phyloP scores from a whole-genome alignment of 345 rosid species.

The Salix purpurea region DNA sequence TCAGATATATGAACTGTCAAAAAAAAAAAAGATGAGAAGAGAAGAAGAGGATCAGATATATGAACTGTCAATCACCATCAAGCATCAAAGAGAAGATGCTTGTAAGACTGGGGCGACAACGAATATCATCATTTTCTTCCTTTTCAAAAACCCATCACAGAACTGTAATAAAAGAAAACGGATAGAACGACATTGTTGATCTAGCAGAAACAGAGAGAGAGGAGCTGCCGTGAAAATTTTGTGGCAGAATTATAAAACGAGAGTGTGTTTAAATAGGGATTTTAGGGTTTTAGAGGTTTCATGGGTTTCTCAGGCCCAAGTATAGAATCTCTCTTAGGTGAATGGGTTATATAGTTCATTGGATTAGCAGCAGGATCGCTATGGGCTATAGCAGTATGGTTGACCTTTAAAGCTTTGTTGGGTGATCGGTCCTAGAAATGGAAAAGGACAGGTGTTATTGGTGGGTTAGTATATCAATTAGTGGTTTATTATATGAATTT shows the following conservation, averaged over 20 bases:
- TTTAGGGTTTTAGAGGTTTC: conserved; percentile 1
- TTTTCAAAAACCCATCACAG: not conserved
- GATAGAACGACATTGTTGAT: not conserved
- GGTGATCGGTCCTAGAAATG: too few species aligned
- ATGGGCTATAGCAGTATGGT: too few species aligned
- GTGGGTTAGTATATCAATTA: too few species aligned
- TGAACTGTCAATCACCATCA: conserved; percentile 14
- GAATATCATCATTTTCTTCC: conserved; percentile 10
- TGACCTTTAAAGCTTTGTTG: too few species aligned
- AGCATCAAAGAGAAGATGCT: conserved; percentile 12
- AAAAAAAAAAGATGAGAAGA: too few species aligned
- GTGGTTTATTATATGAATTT: too few species aligned
- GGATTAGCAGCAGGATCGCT: too few species aligned
- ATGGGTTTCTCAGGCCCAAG: not conserved
- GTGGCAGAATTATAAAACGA: not conserved
- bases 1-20: conserved; percentile 8
- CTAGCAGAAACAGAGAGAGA: not conserved
- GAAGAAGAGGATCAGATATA: conserved; percentile 1
- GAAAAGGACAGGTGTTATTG: too few species aligned
- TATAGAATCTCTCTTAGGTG: not conserved
- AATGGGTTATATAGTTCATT: not conserved
- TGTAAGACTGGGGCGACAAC: conserved; percentile 26
- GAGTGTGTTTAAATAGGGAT: not conserved
- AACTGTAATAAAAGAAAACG: not conserved
- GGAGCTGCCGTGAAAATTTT: not conserved